These are phyloP conservation scores for Eucalyptus curtisii DNA, from an alignment of 345 rosid species.

Conservation along the genomic window DNA sequence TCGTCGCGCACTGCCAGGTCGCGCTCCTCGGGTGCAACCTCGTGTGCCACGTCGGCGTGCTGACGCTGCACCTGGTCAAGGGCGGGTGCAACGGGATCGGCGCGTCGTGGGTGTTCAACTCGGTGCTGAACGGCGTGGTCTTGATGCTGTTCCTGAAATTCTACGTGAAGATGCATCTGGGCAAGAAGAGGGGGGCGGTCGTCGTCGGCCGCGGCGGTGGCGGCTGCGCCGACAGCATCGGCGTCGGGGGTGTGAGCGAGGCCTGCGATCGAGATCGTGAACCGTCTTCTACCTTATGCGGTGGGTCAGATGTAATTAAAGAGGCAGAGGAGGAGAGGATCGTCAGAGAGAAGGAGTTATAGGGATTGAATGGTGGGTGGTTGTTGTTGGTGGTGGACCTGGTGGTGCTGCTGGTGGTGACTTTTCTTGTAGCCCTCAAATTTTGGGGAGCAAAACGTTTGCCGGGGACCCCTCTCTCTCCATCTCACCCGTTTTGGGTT, in stretches of 20 bases:
- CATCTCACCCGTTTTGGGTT: neutral
- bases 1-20: conserved; percentile 58
- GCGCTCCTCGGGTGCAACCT: conserved; percentile 51
- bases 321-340: neutral
- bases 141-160: conserved; percentile 52
- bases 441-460: neutral
- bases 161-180: conserved; percentile 51
- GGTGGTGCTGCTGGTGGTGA: neutral
- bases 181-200: conserved; percentile 24
- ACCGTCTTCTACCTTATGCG: neutral
- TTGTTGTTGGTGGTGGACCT: neutral
- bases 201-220: neutral
- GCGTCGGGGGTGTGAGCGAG: neutral
- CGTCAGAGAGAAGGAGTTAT: neutral
- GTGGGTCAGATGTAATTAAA: neutral
- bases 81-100: conserved; percentile 97
- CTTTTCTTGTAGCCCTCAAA: neutral
- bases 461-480: neutral
- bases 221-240: neutral
- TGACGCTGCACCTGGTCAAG: conserved; percentile 54
- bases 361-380: neutral
- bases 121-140: conserved; percentile 56
- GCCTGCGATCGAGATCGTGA: neutral
- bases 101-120: conserved; percentile 82
- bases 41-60: conserved; percentile 74